Evolutionary conservation across 2,329 filamentous ascomycete genomes (phyloP), one percentile per base, ranked within the genome.

Genomic region (Aspergillus sp.): DNA sequence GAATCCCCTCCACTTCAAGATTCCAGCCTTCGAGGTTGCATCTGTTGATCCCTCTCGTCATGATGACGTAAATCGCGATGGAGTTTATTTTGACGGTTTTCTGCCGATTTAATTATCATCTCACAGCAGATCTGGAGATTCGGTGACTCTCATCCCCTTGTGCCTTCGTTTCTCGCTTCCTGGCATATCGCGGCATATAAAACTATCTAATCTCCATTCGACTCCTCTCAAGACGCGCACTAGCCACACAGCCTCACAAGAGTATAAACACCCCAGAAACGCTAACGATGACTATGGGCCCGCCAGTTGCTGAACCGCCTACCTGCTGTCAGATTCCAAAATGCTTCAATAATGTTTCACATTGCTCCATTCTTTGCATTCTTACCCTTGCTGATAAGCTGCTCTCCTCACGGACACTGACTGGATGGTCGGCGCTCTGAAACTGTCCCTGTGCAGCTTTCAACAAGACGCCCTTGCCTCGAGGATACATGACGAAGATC

Each of bases 301-400:
- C 22, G 17, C 8, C 30, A 15, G 13, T 45, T 38, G 43, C 25
- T 34, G 43, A 43, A 7, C n/a, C 45, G 48, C 54, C 17, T 30
- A 15, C 15, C 43, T 45, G 38, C 50, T 49, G 50, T 54, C 50
- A 59, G 50, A 59, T 51, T 31, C 48, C 49, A 17, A 25, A 49
- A 49, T 45, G 9, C 46, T 11, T 50, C 38, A 25, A 45, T 17
- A 25, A 38, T 60, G 46, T 56, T 62, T 59, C 52, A 60, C 38
- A 41, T 55, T 28, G n/a, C 38, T 60, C 45, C 46, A 51, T 59
- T 54, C 47, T 60, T 57, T 43, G 31, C 57, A 46, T 19, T 41
- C 15, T 13, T 22, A 28, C 53, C 62, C 59, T 59, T 62, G 49
- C 59, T 47, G 50, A 28, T 43, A 43, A 34, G 34, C 25, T 17